Evolutionary conservation across 148 eudicot genomes (phyloP).

Genomic region (Vaccinium vitisidaea): DNA sequence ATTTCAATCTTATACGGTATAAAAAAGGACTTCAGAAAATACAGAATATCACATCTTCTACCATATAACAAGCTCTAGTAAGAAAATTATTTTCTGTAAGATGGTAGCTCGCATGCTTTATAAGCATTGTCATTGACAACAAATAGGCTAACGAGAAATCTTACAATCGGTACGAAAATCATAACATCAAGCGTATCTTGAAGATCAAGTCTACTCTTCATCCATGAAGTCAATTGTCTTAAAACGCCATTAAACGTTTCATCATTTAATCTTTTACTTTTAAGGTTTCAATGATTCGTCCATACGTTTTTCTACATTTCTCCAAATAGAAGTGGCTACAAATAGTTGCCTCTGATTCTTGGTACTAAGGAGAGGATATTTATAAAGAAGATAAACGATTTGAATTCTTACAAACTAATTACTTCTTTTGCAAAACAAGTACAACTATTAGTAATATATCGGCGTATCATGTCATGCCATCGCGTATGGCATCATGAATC

Average conservation of each 20-base stretch:
- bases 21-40: background rate
- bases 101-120: background rate
- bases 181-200: background rate
- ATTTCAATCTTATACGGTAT: background rate
- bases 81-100: background rate
- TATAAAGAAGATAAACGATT: background rate
- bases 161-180: background rate
- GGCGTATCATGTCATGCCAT: background rate
- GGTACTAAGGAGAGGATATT: background rate
- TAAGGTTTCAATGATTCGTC: background rate
- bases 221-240: background rate
- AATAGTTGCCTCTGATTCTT: background rate
- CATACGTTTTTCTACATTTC: background rate
- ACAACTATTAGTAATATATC: background rate
- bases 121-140: background rate
- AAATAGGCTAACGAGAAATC: background rate
- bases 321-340: background rate
- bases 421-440: constrained; percentile 4
- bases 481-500: background rate
- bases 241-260: background rate
- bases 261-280: background rate
- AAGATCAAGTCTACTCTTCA: constrained; percentile 1
- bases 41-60: background rate
- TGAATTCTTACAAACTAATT: background rate
- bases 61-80: background rate